A percentile compares a stretch with the other conserved stretches of the same genome.
Conservation (phyloP, 495 filamentous ascomycete species). For the Parmelia sp. region DNA sequence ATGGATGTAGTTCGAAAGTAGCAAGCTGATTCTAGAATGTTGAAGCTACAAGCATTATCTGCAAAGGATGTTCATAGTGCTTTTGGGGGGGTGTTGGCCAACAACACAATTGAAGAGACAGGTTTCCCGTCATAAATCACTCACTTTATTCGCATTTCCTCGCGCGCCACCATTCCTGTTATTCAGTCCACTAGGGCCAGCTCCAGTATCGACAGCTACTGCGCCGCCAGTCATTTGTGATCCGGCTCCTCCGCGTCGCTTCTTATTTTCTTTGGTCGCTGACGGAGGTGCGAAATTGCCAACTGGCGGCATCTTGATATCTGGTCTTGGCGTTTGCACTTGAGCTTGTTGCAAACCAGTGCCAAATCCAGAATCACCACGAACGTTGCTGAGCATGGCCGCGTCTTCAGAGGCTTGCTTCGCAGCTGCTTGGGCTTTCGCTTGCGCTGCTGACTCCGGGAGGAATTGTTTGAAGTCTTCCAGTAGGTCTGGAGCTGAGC, state of each 20-base stretch:
- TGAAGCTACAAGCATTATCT: background rate
- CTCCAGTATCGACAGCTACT: conserved; percentile 17
- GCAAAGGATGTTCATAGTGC: background rate
- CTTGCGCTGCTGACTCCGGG: conserved; percentile 90
- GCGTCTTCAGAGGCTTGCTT: conserved; percentile 61
- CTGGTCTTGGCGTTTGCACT: conserved; percentile 46
- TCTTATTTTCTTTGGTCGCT: conserved; percentile 74
- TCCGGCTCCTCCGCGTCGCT: conserved; percentile 50
- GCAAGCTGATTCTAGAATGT: background rate
- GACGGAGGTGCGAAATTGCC: conserved; percentile 86
- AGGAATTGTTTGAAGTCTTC: conserved; percentile 99
- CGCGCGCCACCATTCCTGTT: conserved; percentile 28
- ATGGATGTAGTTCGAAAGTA: background rate
- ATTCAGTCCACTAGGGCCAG: conserved; percentile 23
- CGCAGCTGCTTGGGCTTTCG: conserved; percentile 62
- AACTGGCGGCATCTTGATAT: conserved; percentile 79
- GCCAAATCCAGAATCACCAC: conserved; percentile 43
- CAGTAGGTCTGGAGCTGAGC: conserved; percentile 86
- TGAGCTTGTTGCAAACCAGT: conserved; percentile 36
- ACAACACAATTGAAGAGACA: background rate
- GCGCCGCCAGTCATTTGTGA: conserved; percentile 29
- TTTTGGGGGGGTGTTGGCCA: background rate
- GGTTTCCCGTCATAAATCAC: too few relatives aligned
- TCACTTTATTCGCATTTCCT: conserved; percentile 49
- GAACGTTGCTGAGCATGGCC: conserved; percentile 54